These are phyloP conservation scores for Tylopilus sp. DNA, from an alignment of 1,284 basidiomycete genomes.

Conservation along the genomic window DNA sequence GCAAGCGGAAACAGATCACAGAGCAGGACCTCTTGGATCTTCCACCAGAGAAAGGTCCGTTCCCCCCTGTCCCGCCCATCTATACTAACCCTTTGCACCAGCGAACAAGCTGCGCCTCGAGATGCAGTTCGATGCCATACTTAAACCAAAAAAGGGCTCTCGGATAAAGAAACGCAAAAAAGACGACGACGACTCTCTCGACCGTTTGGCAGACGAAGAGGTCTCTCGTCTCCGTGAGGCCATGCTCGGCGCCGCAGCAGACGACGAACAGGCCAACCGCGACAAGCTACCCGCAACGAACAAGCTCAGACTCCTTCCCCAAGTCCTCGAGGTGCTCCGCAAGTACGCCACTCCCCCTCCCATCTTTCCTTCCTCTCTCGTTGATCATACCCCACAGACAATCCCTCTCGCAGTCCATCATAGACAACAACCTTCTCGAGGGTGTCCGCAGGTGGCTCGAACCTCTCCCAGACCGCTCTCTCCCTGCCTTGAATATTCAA, in stretches of 20 bases:
- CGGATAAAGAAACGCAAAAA: constrained; percentile 71
- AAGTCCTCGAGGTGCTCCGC: constrained; percentile 90
- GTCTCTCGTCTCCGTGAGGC: constrained; percentile 79
- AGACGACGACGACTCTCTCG: constrained; percentile 70
- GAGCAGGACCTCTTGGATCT: constrained; percentile 63
- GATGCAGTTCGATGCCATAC: constrained; percentile 77
- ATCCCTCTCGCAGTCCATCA: constrained; percentile 86
- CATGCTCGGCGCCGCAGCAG: constrained; percentile 86
- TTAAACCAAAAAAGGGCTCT: constrained; percentile 72
- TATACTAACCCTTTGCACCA: constrained; percentile 24
- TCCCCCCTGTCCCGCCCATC: constrained; percentile 9
- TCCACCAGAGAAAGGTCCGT: constrained; percentile 68
- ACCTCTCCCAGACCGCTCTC: constrained; percentile 86
- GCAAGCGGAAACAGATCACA: constrained; percentile 44
- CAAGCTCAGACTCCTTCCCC: constrained; percentile 82
- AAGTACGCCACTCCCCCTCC: constrained; percentile 59
- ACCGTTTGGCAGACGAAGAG: constrained; percentile 89
- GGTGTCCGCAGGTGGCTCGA: constrained; percentile 93
- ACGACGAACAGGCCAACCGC: constrained; percentile 79
- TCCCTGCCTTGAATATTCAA: constrained; percentile 96
- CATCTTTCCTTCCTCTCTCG: not conserved
- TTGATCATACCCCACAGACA: constrained; percentile 45
- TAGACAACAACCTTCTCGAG: constrained; percentile 93
- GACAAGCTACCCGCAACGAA: constrained; percentile 82
- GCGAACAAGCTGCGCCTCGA: constrained; percentile 63